phyloP scores from a whole-genome alignment of 345 rosid species.

The Salix arbutifolia region DNA sequence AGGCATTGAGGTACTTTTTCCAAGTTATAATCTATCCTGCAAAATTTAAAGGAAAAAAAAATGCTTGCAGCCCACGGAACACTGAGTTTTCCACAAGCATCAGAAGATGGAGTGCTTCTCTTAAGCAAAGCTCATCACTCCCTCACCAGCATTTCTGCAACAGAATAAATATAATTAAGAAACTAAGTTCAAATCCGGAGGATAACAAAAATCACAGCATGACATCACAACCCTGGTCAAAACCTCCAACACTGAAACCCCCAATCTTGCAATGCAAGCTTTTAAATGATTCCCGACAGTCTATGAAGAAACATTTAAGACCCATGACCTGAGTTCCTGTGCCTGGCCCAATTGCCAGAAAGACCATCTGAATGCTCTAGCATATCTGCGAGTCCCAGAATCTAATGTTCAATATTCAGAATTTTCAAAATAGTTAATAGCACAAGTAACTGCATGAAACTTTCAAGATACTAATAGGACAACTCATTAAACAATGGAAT shows the following conservation, averaged over 20 bases:
- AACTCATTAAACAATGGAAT: conserved; percentile 6
- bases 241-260: conserved; percentile 46
- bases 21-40: conserved; percentile 25
- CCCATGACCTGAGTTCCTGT: conserved; percentile 54
- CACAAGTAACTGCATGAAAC: conserved; percentile 29
- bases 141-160: conserved; percentile 66
- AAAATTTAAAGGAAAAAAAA: conserved; percentile 5
- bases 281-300: conserved; percentile 33
- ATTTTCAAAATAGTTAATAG: conserved; percentile 33
- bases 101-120: conserved; percentile 47
- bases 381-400: conserved; percentile 74
- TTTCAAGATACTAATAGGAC: conserved; percentile 12
- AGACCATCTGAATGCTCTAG: conserved; percentile 66
- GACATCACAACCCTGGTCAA: conserved; percentile 43
- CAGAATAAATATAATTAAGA: conserved; percentile 51
- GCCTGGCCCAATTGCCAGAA: conserved; percentile 67
- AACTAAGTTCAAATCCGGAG: conserved; percentile 33
- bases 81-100: conserved; percentile 42
- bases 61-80: conserved; percentile 32
- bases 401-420: conserved; percentile 56
- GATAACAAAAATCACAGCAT: conserved; percentile 34
- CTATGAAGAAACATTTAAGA: conserved; percentile 43
- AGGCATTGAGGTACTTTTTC: conserved; percentile 7
- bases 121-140: conserved; percentile 51
- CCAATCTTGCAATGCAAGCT: conserved; percentile 48